phyloP scores from a whole-genome alignment of 2,329 filamentous ascomycete genomes.

The Curvularia sp. region DNA sequence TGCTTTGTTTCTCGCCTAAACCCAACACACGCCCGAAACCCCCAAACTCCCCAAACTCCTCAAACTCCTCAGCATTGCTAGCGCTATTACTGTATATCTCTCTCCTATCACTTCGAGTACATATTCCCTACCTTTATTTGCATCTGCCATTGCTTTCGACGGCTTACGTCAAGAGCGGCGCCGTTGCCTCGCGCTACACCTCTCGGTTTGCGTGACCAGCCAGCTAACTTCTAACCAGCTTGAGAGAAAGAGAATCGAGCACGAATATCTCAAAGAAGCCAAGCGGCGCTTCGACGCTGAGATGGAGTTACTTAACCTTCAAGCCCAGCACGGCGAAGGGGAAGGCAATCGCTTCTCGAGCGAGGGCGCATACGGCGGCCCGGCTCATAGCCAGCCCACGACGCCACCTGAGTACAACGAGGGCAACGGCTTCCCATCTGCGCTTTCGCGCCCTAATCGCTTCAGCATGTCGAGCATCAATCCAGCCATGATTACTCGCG shows the following conservation, averaged over 20 bases:
- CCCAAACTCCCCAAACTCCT: conserved; percentile 1
- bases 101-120: conserved; percentile 25
- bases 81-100: conserved; percentile 26
- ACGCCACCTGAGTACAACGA: conserved; percentile 94
- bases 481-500: conserved; percentile 69
- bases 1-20: conserved; percentile 13
- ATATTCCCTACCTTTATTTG: conserved; percentile 12
- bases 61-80: conserved; percentile 19
- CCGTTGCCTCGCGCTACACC: conserved; percentile 25
- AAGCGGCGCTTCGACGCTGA: conserved; percentile 89
- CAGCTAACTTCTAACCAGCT: conserved; percentile 65
- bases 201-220: conserved; percentile 29
- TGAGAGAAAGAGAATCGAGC: conserved; percentile 91
- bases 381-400: conserved; percentile 83
- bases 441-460: conserved; percentile 83
- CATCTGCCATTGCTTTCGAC: conserved; percentile 25
- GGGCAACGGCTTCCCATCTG: conserved; percentile 75
- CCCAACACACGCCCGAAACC: not conserved
- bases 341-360: conserved; percentile 86
- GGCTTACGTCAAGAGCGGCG: conserved; percentile 15
- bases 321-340: conserved; percentile 81
- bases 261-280: conserved; percentile 88
- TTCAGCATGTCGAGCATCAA: conserved; percentile 84
- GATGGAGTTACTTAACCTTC: conserved; percentile 86
- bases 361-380: conserved; percentile 73